These are phyloP conservation scores for Lenwebbia sp. DNA, from an alignment of 345 rosid species.

Conservation along the genomic window DNA sequence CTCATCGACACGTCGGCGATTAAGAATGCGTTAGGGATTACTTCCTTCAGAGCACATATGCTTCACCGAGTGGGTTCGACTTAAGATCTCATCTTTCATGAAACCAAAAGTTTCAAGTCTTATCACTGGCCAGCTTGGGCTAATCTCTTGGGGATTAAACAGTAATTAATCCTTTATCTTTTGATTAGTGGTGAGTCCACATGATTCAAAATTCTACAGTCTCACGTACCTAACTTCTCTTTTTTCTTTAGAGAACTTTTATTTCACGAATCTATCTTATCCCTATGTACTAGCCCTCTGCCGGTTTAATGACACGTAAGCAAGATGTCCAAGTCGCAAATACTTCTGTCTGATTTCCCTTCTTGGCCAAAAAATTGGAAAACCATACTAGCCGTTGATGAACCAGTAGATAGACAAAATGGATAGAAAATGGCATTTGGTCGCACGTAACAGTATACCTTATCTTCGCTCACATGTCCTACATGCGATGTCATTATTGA, in stretches of 20 bases:
- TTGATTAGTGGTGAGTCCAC: not conserved
- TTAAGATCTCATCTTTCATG: not conserved
- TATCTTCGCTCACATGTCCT: not conserved
- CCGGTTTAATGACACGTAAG: not conserved
- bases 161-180: not conserved
- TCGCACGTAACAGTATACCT: not conserved
- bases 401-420: not conserved
- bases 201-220: not conserved
- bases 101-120: not conserved
- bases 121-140: not conserved
- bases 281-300: not conserved
- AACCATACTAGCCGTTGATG: not conserved
- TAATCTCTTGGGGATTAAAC: not conserved
- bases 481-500: not conserved
- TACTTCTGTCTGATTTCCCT: not conserved
- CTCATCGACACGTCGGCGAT: not conserved
- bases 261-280: not conserved
- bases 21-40: not conserved
- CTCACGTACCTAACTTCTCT: not conserved
- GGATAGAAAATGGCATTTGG: not conserved
- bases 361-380: not conserved
- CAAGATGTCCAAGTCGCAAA: not conserved
- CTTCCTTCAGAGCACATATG: rapidly evolving
- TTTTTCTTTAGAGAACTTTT: not conserved
- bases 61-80: not conserved